These are phyloP conservation scores for Colletotrichum destructivum DNA, from an alignment of 2,329 filamentous ascomycete genomes.

Conservation along the genomic window DNA sequence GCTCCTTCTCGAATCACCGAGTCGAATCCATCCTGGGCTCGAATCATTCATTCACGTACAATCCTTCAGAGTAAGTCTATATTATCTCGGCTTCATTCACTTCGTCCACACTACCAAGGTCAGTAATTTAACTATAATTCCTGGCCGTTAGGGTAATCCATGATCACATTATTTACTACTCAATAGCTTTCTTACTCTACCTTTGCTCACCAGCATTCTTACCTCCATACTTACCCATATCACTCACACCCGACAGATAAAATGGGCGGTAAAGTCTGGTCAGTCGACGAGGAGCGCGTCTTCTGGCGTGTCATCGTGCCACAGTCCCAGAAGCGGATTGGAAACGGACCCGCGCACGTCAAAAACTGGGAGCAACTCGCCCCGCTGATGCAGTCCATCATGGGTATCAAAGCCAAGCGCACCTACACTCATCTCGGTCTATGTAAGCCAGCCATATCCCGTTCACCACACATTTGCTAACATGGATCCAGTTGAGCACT, in stretches of 20 bases:
- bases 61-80: neutral
- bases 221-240: neutral
- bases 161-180: neutral
- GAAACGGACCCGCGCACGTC: conserved; percentile 43
- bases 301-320: conserved; percentile 63
- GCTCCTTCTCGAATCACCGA: neutral
- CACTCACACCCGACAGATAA: conserved; percentile 41
- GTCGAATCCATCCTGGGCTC: neutral
- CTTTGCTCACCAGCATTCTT: neutral
- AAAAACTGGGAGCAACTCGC: conserved; percentile 57
- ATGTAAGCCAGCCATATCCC: conserved; percentile 52
- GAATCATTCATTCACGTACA: neutral
- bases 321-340: conserved; percentile 53
- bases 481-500: conserved; percentile 58
- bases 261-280: conserved; percentile 69
- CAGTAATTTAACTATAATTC: neutral
- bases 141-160: neutral
- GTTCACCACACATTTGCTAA: neutral
- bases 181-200: neutral
- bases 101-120: neutral
- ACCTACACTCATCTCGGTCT: conserved; percentile 58
- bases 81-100: neutral
- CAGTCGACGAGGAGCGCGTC: conserved; percentile 61
- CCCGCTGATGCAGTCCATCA: conserved; percentile 54
- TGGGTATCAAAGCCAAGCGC: conserved; percentile 55